Evolutionary conservation across 2,329 filamentous ascomycete species (phyloP), one percentile per base, ranked within the genome.

Genomic region (Plenodomus biglobosus): DNA sequence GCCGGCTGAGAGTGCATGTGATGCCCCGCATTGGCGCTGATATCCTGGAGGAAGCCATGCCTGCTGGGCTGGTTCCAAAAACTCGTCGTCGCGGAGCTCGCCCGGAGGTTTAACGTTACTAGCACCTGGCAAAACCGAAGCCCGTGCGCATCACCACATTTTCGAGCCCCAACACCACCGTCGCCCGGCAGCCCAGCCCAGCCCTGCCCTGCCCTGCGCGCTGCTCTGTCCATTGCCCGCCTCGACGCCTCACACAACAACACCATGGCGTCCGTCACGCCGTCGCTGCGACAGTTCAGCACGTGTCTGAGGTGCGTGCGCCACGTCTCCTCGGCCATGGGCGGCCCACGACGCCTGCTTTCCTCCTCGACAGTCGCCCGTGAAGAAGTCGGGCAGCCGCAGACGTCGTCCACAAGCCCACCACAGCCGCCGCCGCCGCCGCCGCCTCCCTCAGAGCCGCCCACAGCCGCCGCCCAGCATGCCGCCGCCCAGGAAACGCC

Each of bases 281-380:
- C 68, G 52, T 63, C 67, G 19, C 46, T 65, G 50, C 63, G 66
- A 42, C 69, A 67, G 17, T 59, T 72, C 49, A 64, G 49, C 56
- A 50, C 65, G 15, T 71, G 70, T 55, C 53, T 73, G 39, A 50
- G 65, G 53, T 70, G 68, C 51, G 61, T 70, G 51, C 65, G 65
- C 20, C 65, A 53, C 21, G 58, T 50, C 50, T 50, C 55, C 69
- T 45, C 67, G 70, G 44, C 52, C 48, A 64, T 61, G 59, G 61
- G 56, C 53, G 46, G 50, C 32, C 34, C 56, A 10, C 56, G 58
- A 49, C 78, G 80, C 38, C 66, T 75, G 58, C 78, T 83, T 57
- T 77, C 78, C 46, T 75, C 75, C 41, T 76, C 80, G 20, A 64
- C 75, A 38, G 56, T 64, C 37, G 63, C 66, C 48, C 65, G 66